Percentiles rank a stretch among this genome's conserved stretches.
Evolutionary conservation across 2,329 filamentous ascomycete species (phyloP).

Genomic region (Nigrospora osmanthi): DNA sequence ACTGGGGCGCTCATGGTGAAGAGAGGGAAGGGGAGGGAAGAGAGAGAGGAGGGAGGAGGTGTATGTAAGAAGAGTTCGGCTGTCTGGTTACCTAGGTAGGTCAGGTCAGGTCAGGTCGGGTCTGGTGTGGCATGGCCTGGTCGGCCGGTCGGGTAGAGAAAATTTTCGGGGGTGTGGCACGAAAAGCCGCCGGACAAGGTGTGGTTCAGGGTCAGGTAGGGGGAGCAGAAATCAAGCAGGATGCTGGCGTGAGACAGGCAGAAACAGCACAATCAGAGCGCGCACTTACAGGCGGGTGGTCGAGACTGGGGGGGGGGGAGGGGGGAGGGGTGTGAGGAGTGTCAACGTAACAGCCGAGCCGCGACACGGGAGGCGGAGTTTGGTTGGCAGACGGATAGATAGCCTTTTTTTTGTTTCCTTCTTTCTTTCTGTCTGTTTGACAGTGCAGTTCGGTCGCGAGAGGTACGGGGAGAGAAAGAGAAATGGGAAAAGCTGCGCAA

Average conservation of each 20-base stretch:
- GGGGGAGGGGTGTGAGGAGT: neutral
- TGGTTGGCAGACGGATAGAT: too few relatives aligned
- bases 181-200: constrained; percentile 13
- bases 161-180: constrained; percentile 23
- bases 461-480: too few relatives aligned
- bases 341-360: constrained; percentile 1
- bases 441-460: too few relatives aligned
- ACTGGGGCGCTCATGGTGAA: constrained; percentile 27
- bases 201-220: constrained; percentile 12
- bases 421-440: too few relatives aligned
- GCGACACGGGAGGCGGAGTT: neutral
- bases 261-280: constrained; percentile 7
- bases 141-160: constrained; percentile 4
- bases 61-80: too few relatives aligned
- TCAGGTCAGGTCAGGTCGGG: too few relatives aligned
- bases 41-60: constrained; percentile 18
- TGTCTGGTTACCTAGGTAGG: too few relatives aligned
- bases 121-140: too few relatives aligned
- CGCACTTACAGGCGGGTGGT: constrained; percentile 4
- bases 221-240: constrained; percentile 5
- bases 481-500: too few relatives aligned
- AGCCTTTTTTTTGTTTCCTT: too few relatives aligned
- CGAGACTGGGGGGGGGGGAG: constrained; percentile 2
- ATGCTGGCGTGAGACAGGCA: constrained; percentile 13
- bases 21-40: constrained; percentile 17